These are phyloP conservation scores for Cornus florida DNA, from an alignment of 148 eudicot genomes.

Conservation along the genomic window DNA sequence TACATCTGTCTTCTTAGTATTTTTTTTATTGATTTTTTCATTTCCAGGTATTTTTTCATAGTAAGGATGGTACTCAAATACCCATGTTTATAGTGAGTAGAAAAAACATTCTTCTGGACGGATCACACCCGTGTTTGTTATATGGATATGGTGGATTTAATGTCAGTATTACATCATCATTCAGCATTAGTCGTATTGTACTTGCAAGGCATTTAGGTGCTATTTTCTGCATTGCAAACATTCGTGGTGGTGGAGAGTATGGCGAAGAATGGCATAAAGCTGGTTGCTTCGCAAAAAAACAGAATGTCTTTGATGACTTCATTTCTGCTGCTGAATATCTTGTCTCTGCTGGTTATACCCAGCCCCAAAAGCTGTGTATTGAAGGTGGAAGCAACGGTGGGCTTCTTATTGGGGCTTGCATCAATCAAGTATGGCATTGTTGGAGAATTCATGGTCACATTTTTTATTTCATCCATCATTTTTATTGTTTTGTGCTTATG, in stretches of 20 bases:
- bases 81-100: slow-evolving; percentile 81
- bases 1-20: neutral
- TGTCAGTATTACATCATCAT: slow-evolving; percentile 81
- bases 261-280: slow-evolving; percentile 99
- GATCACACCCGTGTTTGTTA: slow-evolving; percentile 88
- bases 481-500: neutral
- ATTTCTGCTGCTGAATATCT: slow-evolving; percentile 89
- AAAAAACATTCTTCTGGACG: slow-evolving; percentile 71
- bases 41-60: slow-evolving; percentile 68
- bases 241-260: slow-evolving; percentile 99
- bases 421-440: slow-evolving; percentile 69
- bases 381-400: slow-evolving; percentile 99
- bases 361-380: slow-evolving; percentile 71
- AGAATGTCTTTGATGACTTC: slow-evolving; percentile 90
- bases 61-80: slow-evolving; percentile 84
- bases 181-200: slow-evolving; percentile 60
- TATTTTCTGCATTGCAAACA: slow-evolving; percentile 77
- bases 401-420: slow-evolving; percentile 93
- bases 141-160: slow-evolving; percentile 96
- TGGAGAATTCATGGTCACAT: neutral
- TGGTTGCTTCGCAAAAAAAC: slow-evolving; percentile 80
- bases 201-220: slow-evolving; percentile 66
- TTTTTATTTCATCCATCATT: neutral
- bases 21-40: neutral
- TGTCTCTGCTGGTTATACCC: slow-evolving; percentile 79